Evolutionary conservation across 139 green algal genomes (phyloP).

Genomic region (Chlamydomonas sphaeroides): DNA sequence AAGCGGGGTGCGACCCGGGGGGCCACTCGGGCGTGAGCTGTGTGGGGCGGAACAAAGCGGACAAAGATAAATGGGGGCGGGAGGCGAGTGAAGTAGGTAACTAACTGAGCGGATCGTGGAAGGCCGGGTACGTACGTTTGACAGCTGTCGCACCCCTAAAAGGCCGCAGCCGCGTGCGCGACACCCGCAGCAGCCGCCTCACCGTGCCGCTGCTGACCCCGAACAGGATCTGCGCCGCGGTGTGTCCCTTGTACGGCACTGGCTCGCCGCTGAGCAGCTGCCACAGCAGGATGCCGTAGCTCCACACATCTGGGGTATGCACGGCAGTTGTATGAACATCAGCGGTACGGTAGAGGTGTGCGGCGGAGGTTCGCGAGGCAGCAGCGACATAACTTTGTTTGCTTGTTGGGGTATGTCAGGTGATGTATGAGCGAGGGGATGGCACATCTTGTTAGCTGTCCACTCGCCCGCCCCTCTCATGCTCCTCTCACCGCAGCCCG

Average conservation of each 20-base stretch:
- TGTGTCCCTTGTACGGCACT: constrained; percentile 23
- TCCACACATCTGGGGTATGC: constrained; percentile 19
- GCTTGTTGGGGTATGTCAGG: too few relatives aligned
- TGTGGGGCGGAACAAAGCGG: not conserved
- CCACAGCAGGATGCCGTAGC: constrained; percentile 34
- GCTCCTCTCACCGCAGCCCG: not conserved
- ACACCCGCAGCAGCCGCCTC: not conserved
- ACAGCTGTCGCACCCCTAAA: not conserved
- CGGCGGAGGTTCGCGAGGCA: too few relatives aligned
- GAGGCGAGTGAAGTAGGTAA: not conserved
- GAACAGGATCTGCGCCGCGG: constrained; percentile 18
- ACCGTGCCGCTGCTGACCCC: constrained; percentile 20
- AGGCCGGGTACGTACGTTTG: not conserved
- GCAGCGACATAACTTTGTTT: not conserved
- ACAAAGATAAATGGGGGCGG: not conserved
- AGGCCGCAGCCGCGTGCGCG: too few relatives aligned
- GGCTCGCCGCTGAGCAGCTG: constrained; percentile 16
- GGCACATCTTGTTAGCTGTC: not conserved
- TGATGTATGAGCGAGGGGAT: not conserved
- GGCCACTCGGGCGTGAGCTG: constrained; percentile 32
- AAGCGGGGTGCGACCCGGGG: constrained; percentile 9
- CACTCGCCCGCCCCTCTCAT: not conserved
- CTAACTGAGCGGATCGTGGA: not conserved
- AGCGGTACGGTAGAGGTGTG: too few relatives aligned
- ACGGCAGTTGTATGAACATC: not conserved